Conservation (phyloP, 768 basidiomycete species). For the Podaxis sp. region DNA sequence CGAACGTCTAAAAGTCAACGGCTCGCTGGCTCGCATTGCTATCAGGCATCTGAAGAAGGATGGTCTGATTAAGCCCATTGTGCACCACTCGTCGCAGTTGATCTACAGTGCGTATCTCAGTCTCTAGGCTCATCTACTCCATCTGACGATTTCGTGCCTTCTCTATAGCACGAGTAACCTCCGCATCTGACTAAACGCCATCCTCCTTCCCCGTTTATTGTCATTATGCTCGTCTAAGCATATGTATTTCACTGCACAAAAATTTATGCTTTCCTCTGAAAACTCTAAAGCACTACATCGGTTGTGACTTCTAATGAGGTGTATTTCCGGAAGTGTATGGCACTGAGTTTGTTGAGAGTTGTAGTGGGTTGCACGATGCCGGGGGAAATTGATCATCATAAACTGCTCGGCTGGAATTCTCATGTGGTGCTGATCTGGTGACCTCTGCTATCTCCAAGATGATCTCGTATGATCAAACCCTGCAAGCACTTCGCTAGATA, state of each 20-base stretch:
- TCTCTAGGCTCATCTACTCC: background rate
- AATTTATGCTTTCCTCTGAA: conserved; percentile 33
- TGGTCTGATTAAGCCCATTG: conserved; percentile 91
- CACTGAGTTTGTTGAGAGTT: background rate
- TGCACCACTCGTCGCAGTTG: conserved; percentile 92
- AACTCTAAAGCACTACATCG: background rate
- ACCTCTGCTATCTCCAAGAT: conserved; percentile 8
- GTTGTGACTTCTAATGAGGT: background rate
- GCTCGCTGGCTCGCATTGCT: conserved; percentile 87
- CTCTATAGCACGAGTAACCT: conserved; percentile 47
- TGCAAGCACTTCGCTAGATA: conserved; percentile 3
- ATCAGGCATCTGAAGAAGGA: conserved; percentile 94
- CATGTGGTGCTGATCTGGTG: conserved; percentile 10
- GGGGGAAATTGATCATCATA: too few species aligned
- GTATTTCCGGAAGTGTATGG: too few species aligned
- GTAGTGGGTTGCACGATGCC: background rate
- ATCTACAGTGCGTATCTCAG: conserved; percentile 81
- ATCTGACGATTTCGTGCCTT: background rate
- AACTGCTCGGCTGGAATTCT: background rate
- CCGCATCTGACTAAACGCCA: conserved; percentile 41
- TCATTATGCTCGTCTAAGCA: conserved; percentile 35
- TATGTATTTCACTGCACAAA: conserved; percentile 36
- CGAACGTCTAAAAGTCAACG: conserved; percentile 97
- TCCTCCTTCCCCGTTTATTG: conserved; percentile 19
- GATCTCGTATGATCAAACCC: conserved; percentile 3